phyloP scores from a whole-genome alignment of 768 basidiomycete genomes.

The Daedaleopsis nitida region DNA sequence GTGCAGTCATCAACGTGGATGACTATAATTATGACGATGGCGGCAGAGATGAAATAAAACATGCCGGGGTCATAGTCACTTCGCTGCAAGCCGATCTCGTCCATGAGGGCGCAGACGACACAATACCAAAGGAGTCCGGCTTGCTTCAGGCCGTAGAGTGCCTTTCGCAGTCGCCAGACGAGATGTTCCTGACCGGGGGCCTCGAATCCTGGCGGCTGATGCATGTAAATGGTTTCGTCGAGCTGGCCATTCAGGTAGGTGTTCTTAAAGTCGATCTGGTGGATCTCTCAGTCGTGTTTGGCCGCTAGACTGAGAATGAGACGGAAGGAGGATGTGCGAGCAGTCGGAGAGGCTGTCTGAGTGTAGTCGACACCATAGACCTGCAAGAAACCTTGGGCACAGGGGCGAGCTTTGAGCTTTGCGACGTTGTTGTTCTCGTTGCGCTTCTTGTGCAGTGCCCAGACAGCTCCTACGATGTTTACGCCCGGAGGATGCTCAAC shows the following conservation, averaged over 20 bases:
- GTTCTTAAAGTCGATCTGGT: conserved; percentile 37
- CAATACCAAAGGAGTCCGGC: conserved; percentile 23
- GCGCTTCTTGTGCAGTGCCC: conserved; percentile 31
- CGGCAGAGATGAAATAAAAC: background rate
- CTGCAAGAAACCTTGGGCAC: conserved; percentile 37
- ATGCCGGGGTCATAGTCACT: conserved; percentile 16
- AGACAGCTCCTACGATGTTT: conserved; percentile 17
- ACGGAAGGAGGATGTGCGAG: conserved; percentile 28
- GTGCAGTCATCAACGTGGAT: background rate
- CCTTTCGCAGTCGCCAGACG: conserved; percentile 14
- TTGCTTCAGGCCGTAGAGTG: conserved; percentile 34
- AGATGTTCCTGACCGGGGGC: conserved; percentile 8
- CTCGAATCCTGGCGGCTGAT: conserved; percentile 4
- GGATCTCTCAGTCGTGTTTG: conserved; percentile 26
- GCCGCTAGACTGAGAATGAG: conserved; percentile 30
- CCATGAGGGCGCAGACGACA: background rate
- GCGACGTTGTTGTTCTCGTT: conserved; percentile 21
- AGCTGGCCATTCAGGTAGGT: conserved; percentile 31
- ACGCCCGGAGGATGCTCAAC: conserved; percentile 7
- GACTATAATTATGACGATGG: conserved; percentile 1
- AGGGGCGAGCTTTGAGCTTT: conserved; percentile 26
- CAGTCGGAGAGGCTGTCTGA: conserved; percentile 31
- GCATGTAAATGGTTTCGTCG: conserved; percentile 19
- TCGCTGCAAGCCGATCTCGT: conserved; percentile 6
- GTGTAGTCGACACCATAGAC: conserved; percentile 29